Percentiles rank a stretch among this genome's conserved stretches.
Evolutionary conservation across 2,329 filamentous ascomycete species (phyloP).

Genomic region (Mycosphaerella arachidis): DNA sequence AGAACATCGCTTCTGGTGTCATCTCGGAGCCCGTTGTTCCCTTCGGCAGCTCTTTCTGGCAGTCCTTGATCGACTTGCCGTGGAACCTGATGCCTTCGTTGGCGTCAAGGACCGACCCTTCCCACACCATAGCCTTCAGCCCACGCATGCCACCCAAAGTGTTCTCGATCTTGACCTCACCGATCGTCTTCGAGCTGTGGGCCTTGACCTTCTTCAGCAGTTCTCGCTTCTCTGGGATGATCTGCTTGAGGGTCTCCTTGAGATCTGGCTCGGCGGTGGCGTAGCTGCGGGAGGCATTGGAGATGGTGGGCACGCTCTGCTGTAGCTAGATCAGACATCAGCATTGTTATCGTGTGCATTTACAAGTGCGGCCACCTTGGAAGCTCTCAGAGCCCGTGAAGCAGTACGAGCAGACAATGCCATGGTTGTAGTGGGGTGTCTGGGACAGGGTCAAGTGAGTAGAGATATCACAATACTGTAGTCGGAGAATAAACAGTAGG

Average conservation of each 20-base stretch:
- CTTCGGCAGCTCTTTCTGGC: constrained; percentile 89
- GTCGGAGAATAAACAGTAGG: neutral
- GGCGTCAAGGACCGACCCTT: constrained; percentile 92
- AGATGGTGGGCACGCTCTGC: constrained; percentile 19
- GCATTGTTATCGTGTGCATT: neutral
- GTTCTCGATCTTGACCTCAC: constrained; percentile 90
- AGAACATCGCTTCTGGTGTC: constrained; percentile 99
- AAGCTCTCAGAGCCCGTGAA: constrained; percentile 58
- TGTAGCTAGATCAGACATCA: constrained; percentile 22
- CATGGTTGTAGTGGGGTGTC: constrained; percentile 43
- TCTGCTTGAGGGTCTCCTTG: constrained; percentile 76
- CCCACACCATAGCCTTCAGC: constrained; percentile 97
- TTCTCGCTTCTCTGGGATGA: constrained; percentile 88
- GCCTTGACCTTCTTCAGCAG: constrained; percentile 91
- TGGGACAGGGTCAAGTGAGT: neutral
- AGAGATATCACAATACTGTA: neutral
- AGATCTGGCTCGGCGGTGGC: constrained; percentile 78
- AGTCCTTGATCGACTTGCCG: constrained; percentile 96
- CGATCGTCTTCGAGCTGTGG: constrained; percentile 74
- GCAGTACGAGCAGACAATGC: constrained; percentile 60
- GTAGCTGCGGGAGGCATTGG: constrained; percentile 52
- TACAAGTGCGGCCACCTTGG: constrained; percentile 52
- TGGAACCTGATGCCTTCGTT: constrained; percentile 98
- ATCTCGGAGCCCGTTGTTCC: constrained; percentile 90
- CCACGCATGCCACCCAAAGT: constrained; percentile 92